Evolutionary conservation across 495 filamentous ascomycete species (phyloP), one percentile per base, ranked within the genome.

Genomic region (Neurospora africana): DNA sequence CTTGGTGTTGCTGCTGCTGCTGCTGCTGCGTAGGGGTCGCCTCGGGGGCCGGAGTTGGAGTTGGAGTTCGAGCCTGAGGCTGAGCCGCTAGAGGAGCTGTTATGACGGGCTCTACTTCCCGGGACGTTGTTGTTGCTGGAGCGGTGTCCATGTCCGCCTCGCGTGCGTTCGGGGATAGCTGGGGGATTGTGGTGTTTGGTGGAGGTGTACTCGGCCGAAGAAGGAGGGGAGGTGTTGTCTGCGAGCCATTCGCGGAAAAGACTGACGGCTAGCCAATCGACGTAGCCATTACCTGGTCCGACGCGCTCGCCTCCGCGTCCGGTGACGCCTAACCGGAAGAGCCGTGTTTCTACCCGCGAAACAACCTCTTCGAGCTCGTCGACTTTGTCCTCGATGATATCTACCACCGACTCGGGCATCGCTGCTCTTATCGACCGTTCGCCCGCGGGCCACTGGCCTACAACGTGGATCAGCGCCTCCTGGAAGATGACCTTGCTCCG

Each of bases 181-280:
- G 85, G 82, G 4, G 85, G 76, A 4, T 37, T 9, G 41, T 38
- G 43, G 15, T 65, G 27, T 65, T 65, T 33, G 13, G 4, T 65
- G 53, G 53, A 65, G 15, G 27, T 9, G 10, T 65, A 65, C 3
- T 65, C 53, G 13, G 53, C 53, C 53, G 53, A 61, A 1, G 87
- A 87, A 2, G 90, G 87, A 5, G 91, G 92, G 1, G 91, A 89
- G 6, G 91, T 96, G 78, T 90, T 94, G 71, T 97, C 94, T 1
- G 92, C 92, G 0, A 98, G 83, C 94, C 93, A 97, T 79, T 96
- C 92, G 9, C 94, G 84, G 79, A 97, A 98, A 17, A 97, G 87
- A 90, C 68, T 41, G 3, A 96, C 88, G 33, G 90, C 93, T 7
- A 96, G 85, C 94, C 94, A 98, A 79, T 94, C 92, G 36, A 95